Percentiles rank a stretch among this genome's conserved stretches.
Conservation (phyloP, 2,329 filamentous ascomycete genomes). For the Chaetomium sp. region DNA sequence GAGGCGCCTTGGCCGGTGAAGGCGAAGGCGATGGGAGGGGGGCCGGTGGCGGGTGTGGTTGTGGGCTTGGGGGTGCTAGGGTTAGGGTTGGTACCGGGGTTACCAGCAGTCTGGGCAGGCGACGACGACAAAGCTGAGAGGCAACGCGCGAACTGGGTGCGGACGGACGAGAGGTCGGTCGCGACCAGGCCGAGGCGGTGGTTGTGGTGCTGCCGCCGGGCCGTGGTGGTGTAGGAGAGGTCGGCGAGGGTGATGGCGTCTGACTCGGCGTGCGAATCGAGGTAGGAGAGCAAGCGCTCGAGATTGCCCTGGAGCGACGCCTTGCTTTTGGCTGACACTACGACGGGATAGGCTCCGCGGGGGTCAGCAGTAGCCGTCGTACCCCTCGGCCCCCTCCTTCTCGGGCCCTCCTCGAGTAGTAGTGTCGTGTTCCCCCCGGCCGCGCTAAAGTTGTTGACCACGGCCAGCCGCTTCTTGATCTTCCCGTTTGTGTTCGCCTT, state of each 20-base stretch:
- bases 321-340: slow-evolving; percentile 50
- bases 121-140: not conserved
- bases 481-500: no score
- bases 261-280: slow-evolving; percentile 42
- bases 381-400: slow-evolving; percentile 17
- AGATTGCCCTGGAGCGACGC: slow-evolving; percentile 53
- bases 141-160: not conserved
- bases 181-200: slow-evolving; percentile 47
- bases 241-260: slow-evolving; percentile 41
- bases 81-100: not conserved
- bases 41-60: slow-evolving; percentile 8
- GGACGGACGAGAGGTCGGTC: slow-evolving; percentile 35
- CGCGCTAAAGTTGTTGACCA: slow-evolving; percentile 65
- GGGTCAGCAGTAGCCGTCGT: slow-evolving; percentile 34
- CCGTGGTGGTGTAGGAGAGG: slow-evolving; percentile 63
- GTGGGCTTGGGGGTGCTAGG: slow-evolving; percentile 28
- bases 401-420: slow-evolving; percentile 55
- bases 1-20: slow-evolving; percentile 53
- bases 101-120: no score
- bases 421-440: slow-evolving; percentile 66
- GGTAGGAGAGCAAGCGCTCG: slow-evolving; percentile 46
- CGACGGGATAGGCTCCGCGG: slow-evolving; percentile 49
- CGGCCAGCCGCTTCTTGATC: slow-evolving; percentile 32
- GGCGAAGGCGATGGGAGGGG: slow-evolving; percentile 45
- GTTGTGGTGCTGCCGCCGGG: slow-evolving; percentile 55